Conservation (phyloP, 805 yeast species). For the Saturnispora bothae region DNA sequence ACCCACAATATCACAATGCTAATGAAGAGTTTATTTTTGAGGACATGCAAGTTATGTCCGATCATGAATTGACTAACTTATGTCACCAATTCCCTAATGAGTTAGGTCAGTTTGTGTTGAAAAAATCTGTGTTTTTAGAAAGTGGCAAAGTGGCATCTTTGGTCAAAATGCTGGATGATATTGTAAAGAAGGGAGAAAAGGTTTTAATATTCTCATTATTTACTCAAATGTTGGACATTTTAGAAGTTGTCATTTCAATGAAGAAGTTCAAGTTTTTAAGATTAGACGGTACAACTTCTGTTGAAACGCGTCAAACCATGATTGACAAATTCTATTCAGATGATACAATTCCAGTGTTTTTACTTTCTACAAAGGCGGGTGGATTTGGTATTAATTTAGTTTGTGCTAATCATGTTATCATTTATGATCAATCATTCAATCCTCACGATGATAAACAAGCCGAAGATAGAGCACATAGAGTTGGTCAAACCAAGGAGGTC, state of each 20-base stretch:
- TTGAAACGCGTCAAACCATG: slow-evolving; percentile 83
- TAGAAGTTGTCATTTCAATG: slow-evolving; percentile 63
- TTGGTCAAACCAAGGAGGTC: slow-evolving; percentile 43
- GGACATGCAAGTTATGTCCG: slow-evolving; percentile 94
- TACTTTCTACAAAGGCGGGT: slow-evolving; percentile 93
- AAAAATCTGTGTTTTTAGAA: slow-evolving; percentile 39
- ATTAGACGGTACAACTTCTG: slow-evolving; percentile 89
- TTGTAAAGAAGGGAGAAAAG: slow-evolving; percentile 49
- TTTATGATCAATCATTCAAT: slow-evolving; percentile 89
- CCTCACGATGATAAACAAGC: slow-evolving; percentile 99
- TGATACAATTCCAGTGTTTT: slow-evolving; percentile 68
- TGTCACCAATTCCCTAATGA: slow-evolving; percentile 68
- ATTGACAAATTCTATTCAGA: slow-evolving; percentile 86
- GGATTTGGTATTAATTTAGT: slow-evolving; percentile 97
- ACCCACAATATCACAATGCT: slow-evolving; percentile 69
- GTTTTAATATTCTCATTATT: slow-evolving; percentile 81
- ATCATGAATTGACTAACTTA: slow-evolving; percentile 70
- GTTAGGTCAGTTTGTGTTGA: slow-evolving; percentile 41
- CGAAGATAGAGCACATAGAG: slow-evolving; percentile 92
- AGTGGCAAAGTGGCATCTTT: slow-evolving; percentile 69
- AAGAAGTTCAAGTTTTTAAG: slow-evolving; percentile 64
- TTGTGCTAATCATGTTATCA: slow-evolving; percentile 86
- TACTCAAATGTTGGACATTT: slow-evolving; percentile 82
- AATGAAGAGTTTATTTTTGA: slow-evolving; percentile 69
- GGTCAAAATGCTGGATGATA: slow-evolving; percentile 43